Evolutionary conservation across 495 filamentous ascomycete species (phyloP), one percentile per base, ranked within the genome.

Genomic region (Pyrenula massariospora): DNA sequence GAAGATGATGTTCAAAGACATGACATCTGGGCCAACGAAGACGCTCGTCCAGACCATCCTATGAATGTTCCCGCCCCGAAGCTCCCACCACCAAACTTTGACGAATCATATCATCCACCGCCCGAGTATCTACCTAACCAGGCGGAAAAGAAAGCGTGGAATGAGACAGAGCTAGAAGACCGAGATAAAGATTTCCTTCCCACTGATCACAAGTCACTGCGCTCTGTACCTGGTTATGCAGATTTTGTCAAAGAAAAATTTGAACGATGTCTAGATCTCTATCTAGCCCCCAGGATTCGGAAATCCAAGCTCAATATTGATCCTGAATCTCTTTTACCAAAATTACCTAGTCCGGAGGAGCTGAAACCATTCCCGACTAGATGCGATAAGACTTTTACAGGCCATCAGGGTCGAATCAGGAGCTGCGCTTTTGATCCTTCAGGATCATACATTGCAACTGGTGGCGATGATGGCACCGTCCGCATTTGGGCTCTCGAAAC

Each of bases 31-130:
- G 88, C 91, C 20, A 85, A 96, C 64, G 91, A 97, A 69, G 80
- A 80, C 55, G 79, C 89, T 31, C 79, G 85, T 55, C 78, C 84
- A n/a, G 87, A 92, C 54, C 89, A 96, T 65, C 73, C 83, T 11
- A 96, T 97, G 93, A 85, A 96, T 61, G 83, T 97, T 56, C 89
- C 94, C n/a, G 94, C 93, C 21, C 93, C 93, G 1, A 97, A 97
- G 66, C 78, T 93, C 19, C 87, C 91, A 31, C 94, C 94, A 21
- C 93, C 93, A 22, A 89, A 90, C 24, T 96, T 95, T 64, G 93
- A 96, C 62, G 77, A 95, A 67, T 92, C 87, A 64, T 97, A 97
- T 66, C 94, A 95, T 70, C 93, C 93, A n/a, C 93, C 93, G 54
- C 79, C 85, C 24, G 93, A 98, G 68, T 98, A 97, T 66, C 74